These are phyloP conservation scores for Xylaria acuta DNA, from an alignment of 495 filamentous ascomycete genomes.

Conservation along the genomic window DNA sequence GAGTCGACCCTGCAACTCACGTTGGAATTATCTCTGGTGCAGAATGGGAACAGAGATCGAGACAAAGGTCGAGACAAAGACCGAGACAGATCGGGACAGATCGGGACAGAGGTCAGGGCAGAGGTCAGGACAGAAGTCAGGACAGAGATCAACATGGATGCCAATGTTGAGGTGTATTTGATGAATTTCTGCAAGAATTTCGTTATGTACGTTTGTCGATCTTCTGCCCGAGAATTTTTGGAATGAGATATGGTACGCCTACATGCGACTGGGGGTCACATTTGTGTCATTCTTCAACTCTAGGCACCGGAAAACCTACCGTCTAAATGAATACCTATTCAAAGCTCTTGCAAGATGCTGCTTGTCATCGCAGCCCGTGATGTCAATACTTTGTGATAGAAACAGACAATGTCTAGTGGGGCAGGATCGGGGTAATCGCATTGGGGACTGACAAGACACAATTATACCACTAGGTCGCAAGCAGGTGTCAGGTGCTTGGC, in stretches of 20 bases:
- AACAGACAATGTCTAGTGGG: neutral
- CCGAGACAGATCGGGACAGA: no score
- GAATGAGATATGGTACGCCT: neutral
- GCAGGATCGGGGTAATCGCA: no score
- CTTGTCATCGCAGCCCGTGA: neutral
- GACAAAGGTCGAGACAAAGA: no score
- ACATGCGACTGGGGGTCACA: neutral
- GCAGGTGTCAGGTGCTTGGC: no score
- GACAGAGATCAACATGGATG: neutral
- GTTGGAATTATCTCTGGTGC: neutral
- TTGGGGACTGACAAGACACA: no score
- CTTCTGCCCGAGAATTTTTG: neutral
- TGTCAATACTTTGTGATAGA: neutral
- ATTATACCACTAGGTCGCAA: no score
- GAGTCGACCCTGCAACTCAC: neutral
- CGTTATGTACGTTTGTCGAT: neutral
- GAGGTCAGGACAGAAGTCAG: no score
- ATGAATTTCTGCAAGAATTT: neutral
- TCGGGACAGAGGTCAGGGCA: neutral
- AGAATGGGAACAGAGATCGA: no score
- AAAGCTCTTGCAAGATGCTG: neutral
- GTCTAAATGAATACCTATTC: neutral
- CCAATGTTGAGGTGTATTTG: neutral
- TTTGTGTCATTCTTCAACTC: neutral
- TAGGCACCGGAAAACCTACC: neutral